Evolutionary conservation across 768 basidiomycete species (phyloP).

Genomic region (Termitomyces sp.): DNA sequence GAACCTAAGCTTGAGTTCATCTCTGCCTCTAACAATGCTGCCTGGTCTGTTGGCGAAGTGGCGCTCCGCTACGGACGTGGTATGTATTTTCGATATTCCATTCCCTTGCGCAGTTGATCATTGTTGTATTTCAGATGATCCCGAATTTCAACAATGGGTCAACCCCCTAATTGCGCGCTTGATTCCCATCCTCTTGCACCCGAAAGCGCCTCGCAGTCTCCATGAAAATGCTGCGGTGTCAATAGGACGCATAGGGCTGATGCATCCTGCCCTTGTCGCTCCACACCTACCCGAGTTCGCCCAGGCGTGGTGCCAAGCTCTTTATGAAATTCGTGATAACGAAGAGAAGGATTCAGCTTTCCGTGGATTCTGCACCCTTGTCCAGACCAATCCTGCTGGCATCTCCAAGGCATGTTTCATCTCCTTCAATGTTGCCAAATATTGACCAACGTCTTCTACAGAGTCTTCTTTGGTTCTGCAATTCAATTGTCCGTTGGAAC

Average conservation of each 20-base stretch:
- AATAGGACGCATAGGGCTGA: slow-evolving; percentile 92
- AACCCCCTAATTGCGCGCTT: slow-evolving; percentile 80
- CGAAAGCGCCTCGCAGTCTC: slow-evolving; percentile 88
- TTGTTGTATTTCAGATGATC: slow-evolving; percentile 46
- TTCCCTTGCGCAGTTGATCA: slow-evolving; percentile 4
- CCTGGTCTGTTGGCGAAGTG: slow-evolving; percentile 99
- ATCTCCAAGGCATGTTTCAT: slow-evolving; percentile 74
- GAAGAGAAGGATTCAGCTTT: slow-evolving; percentile 99
- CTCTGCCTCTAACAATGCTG: slow-evolving; percentile 97
- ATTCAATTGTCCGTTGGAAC: slow-evolving; percentile 94
- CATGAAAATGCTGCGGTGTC: slow-evolving; percentile 99
- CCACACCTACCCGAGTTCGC: slow-evolving; percentile 89
- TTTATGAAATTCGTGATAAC: slow-evolving; percentile 98
- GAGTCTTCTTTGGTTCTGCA: slow-evolving; percentile 97
- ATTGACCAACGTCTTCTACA: slow-evolving; percentile 25
- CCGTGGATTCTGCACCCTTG: slow-evolving; percentile 93
- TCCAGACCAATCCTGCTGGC: slow-evolving; percentile 90
- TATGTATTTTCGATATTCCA: slow-evolving; percentile 19
- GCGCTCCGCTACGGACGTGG: slow-evolving; percentile 86
- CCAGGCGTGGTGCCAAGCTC: slow-evolving; percentile 93
- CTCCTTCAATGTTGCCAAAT: background rate
- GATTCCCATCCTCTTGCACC: slow-evolving; percentile 88
- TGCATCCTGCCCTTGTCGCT: slow-evolving; percentile 85
- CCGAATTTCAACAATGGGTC: slow-evolving; percentile 91
- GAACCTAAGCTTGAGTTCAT: slow-evolving; percentile 93